These are phyloP conservation scores for Penicillium soppii DNA, from an alignment of 495 filamentous ascomycete species.

Conservation along the genomic window DNA sequence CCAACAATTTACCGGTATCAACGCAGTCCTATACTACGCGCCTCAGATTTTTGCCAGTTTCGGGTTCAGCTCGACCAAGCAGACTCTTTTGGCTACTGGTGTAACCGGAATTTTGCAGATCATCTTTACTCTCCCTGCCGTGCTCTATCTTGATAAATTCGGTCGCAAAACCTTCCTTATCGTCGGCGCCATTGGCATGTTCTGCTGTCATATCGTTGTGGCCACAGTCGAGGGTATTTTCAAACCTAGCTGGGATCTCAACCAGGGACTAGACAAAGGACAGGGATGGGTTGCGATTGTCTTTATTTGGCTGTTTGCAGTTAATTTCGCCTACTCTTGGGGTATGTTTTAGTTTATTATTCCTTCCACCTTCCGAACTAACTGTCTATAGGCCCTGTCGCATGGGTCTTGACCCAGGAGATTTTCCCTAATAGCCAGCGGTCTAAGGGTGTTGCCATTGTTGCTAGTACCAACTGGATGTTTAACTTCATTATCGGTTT, in stretches of 20 bases:
- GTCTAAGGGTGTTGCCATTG: neutral
- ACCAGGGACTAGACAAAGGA: constrained; percentile 1
- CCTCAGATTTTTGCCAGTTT: constrained; percentile 59
- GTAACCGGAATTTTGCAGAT: constrained; percentile 67
- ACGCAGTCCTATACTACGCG: constrained; percentile 59
- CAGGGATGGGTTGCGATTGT: constrained; percentile 53
- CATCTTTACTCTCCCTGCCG: constrained; percentile 58
- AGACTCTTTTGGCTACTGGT: constrained; percentile 60
- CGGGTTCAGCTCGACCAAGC: constrained; percentile 43
- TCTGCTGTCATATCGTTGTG: constrained; percentile 38
- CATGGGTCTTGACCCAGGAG: constrained; percentile 51
- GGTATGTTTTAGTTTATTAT: constrained; percentile 38
- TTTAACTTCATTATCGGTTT: constrained; percentile 42
- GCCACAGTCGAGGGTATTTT: neutral
- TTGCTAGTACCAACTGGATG: neutral
- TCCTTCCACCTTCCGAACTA: neutral
- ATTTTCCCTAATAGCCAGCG: constrained; percentile 7
- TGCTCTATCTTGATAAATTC: constrained; percentile 64
- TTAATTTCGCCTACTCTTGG: constrained; percentile 64
- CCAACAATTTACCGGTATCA: constrained; percentile 17
- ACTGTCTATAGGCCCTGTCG: constrained; percentile 27
- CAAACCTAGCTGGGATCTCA: neutral
- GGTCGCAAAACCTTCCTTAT: constrained; percentile 64
- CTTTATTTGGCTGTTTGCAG: constrained; percentile 65
- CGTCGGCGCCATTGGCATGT: constrained; percentile 64